These are phyloP conservation scores for Umbelopsis isabellina DNA, from an alignment of 192 early-diverging fungal genomes.

Conservation along the genomic window DNA sequence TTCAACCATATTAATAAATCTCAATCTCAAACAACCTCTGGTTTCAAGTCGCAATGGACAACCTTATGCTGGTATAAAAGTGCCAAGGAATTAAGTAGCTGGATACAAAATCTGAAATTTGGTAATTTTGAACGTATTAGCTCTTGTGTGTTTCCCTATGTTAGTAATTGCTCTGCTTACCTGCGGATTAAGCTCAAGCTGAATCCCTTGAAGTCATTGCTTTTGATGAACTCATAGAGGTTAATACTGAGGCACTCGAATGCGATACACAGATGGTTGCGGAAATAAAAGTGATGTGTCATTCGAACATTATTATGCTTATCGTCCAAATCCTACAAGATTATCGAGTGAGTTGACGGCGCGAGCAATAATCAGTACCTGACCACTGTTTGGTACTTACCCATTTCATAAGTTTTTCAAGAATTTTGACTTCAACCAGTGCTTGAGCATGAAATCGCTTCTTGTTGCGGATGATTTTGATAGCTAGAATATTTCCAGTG, in stretches of 20 bases:
- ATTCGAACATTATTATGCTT: slow-evolving; percentile 85
- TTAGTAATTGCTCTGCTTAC: slow-evolving; percentile 33
- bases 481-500: slow-evolving; percentile 79
- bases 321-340: slow-evolving; percentile 74
- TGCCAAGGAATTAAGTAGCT: slow-evolving; percentile 82
- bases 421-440: slow-evolving; percentile 90
- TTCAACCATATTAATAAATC: slow-evolving; percentile 26
- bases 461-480: slow-evolving; percentile 97
- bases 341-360: slow-evolving; percentile 4
- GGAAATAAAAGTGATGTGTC: slow-evolving; percentile 91
- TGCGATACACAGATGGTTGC: slow-evolving; percentile 94
- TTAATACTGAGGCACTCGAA: slow-evolving; percentile 94
- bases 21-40: slow-evolving; percentile 77
- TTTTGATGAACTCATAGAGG: slow-evolving; percentile 96
- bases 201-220: slow-evolving; percentile 88
- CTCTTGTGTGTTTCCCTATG: background rate
- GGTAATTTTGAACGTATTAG: background rate
- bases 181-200: slow-evolving; percentile 71
- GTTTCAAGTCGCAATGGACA: slow-evolving; percentile 97
- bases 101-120: slow-evolving; percentile 66
- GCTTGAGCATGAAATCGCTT: slow-evolving; percentile 96
- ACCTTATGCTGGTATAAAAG: slow-evolving; percentile 75
- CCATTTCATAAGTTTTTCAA: slow-evolving; percentile 82
- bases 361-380: background rate
- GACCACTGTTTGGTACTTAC: slow-evolving; percentile 39